Percentiles rank a stretch among this genome's conserved stretches.
These are phyloP conservation scores for Salvia sclarea DNA, from an alignment of 305 asterid genomes.

Conservation along the genomic window DNA sequence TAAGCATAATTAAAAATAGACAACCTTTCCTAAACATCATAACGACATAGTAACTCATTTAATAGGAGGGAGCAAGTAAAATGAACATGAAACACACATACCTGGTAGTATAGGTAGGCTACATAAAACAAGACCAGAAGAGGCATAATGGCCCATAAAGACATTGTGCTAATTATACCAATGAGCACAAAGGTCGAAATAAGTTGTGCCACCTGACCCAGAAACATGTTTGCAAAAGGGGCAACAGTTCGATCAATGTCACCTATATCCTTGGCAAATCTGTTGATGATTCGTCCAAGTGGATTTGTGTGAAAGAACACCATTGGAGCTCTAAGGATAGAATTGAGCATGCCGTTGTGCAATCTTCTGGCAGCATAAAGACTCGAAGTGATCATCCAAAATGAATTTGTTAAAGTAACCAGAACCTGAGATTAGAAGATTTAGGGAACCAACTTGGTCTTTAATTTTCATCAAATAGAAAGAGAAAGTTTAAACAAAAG, in stretches of 20 bases:
- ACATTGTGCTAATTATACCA: constrained; percentile 92
- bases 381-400: constrained; percentile 92
- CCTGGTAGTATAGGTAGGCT: constrained; percentile 93
- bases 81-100: constrained; percentile 28
- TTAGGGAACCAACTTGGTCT: constrained; percentile 26
- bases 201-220: constrained; percentile 78
- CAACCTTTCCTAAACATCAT: not conserved
- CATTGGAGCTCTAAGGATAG: constrained; percentile 95
- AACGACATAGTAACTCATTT: constrained; percentile 1
- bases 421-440: constrained; percentile 57
- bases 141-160: constrained; percentile 95
- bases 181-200: constrained; percentile 86
- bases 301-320: constrained; percentile 96
- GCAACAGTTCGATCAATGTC: constrained; percentile 95
- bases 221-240: constrained; percentile 74
- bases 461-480: constrained; percentile 22
- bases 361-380: constrained; percentile 82
- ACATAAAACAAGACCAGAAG: constrained; percentile 82
- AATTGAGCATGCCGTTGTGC: constrained; percentile 77
- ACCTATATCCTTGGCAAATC: constrained; percentile 93
- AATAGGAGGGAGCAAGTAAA: not conserved
- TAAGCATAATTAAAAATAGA: not conserved
- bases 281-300: constrained; percentile 92
- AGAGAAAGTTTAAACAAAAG: constrained; percentile 9
- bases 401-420: constrained; percentile 71